Evolutionary conservation across 257 asterid genomes (phyloP), one percentile per base, ranked within the genome.

Genomic region (Anisodus acutangulus): DNA sequence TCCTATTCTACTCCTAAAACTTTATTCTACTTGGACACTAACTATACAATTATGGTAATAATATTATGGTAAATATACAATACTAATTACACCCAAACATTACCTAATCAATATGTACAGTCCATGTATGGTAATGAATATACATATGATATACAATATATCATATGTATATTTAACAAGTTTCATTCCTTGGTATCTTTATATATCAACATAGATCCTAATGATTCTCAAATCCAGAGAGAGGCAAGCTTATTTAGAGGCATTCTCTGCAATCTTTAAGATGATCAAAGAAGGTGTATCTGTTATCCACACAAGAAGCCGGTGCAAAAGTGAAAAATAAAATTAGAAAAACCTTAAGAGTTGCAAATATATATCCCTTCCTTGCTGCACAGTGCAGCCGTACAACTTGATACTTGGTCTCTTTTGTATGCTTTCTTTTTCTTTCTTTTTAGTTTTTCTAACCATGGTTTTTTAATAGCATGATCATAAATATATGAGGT

Each of bases 191-290:
- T 19, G 9, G 70, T 43, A 19, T 63, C 45, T 66, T 31, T 66
- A 35, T 11, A 12, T 31, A 31, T 66, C 45, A 66, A 31, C 17
- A 31, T 35, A 66, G 41, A 26, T 66, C 72, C 72, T 31, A 66
- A 66, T 3, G 47, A 66, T 12, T 31, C n/a, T 68, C 49, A 37
- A 68, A 68, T 17, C 45, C 76, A 6, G 76, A 37, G 17, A 13
- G 51, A 37, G 51, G 19, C 49, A 31, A 64, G n/a, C 4, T 63
- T 22, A 63, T 63, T 63, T 63, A 9, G 70, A 63, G 70, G 19
- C 74, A 66, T 66, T 66, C 47, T 35, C n/a, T 66, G 74, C 9
- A 66, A 66, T 47, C 51, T 68, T 67, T 66, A 35, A 35, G 74
- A 66, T 66, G 74, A 66, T 35, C 45, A 66, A 66, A 11, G 74